Evolutionary conservation across 2,329 filamentous ascomycete species (phyloP).

Genomic region (Thelonectria discophora): DNA sequence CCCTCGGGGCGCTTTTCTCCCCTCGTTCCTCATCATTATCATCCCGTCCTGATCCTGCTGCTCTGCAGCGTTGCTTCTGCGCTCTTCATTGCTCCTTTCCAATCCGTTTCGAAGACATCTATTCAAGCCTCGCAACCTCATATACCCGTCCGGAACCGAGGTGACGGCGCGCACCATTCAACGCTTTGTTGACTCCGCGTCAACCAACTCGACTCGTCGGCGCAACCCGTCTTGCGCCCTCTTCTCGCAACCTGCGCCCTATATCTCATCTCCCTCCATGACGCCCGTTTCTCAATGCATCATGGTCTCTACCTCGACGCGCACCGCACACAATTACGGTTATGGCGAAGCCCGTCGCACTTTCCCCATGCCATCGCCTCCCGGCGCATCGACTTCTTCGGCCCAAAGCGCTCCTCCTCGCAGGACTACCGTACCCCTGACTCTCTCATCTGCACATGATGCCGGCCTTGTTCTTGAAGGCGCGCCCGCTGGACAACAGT

Average conservation of each 20-base stretch:
- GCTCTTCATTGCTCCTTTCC: conserved; percentile 6
- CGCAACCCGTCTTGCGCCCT: not conserved
- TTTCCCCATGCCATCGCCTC: conserved; percentile 27
- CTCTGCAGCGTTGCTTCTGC: conserved; percentile 1
- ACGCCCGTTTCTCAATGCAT: no score
- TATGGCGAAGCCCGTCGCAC: conserved; percentile 34
- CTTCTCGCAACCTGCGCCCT: not conserved
- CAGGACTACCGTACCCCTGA: conserved; percentile 1
- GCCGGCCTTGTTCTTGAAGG: no score
- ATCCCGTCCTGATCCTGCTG: not conserved
- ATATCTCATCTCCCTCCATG: not conserved
- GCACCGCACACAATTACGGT: conserved; percentile 25
- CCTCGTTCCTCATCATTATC: conserved; percentile 20
- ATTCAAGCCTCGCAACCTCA: conserved; percentile 6
- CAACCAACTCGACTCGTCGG: not conserved
- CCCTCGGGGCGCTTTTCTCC: conserved; percentile 18
- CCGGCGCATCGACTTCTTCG: conserved; percentile 31
- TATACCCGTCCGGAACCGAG: conserved; percentile 9
- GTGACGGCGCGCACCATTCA: conserved; percentile 17
- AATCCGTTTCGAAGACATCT: not conserved
- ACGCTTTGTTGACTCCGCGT: not conserved
- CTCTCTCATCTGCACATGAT: conserved; percentile 41
- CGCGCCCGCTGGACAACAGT: no score
- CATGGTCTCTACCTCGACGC: not conserved
- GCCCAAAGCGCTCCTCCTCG: conserved; percentile 32